Base-by-base conservation (phyloP, 495 filamentous ascomycete genomes). In the Bombardia bombarda region DNA sequence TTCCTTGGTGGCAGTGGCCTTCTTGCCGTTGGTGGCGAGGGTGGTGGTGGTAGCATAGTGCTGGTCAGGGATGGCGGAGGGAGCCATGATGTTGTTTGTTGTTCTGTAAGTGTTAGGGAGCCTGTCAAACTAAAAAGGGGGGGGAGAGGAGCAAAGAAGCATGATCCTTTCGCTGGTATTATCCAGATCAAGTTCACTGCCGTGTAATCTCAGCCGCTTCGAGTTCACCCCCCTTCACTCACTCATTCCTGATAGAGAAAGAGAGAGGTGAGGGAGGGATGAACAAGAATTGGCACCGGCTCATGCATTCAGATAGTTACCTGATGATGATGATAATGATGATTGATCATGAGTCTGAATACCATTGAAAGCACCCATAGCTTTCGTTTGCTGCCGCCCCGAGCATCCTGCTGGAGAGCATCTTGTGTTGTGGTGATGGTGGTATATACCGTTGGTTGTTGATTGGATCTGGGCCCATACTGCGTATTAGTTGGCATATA, bases 91-190 rank as follows among this genome's bases (percentile, higher is more conserved):
- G 10, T 36, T 60, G 61, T 48, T 36, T n/a, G 16, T 7, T 19
- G 7, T 22, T 63, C 66, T 70, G 62, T 55, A 66, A 56, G 33
- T 50, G 59, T 58, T 61, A 57, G 51, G 42, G 35, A 43, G 48
- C 37, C 32, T 36, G 40, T 46, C 38, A 37, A 10, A 7, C 6
- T 4, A 3, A 43, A 18, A 30, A 49, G 53, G 52, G 45, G 45
- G 56, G 58, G 61, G 64, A 63, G 72, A 69, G 71, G 53, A 48
- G 51, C 10, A 34, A 44, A 46, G 47, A 61, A 77, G 83, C 84
- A 89, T 89, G 86, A 87, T 90, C 84, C 85, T 92, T 88, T 86
- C 87, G 87, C 87, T 87, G 85, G 87, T 83, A 90, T 92, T 94
- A 89, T 87, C 87, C 85, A 87, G 87, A 90, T 94, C 87, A 92